Percentiles rank a stretch among this genome's conserved stretches.
Evolutionary conservation across 495 filamentous ascomycete species (phyloP).

Genomic region (Penicillium bialowiezense): DNA sequence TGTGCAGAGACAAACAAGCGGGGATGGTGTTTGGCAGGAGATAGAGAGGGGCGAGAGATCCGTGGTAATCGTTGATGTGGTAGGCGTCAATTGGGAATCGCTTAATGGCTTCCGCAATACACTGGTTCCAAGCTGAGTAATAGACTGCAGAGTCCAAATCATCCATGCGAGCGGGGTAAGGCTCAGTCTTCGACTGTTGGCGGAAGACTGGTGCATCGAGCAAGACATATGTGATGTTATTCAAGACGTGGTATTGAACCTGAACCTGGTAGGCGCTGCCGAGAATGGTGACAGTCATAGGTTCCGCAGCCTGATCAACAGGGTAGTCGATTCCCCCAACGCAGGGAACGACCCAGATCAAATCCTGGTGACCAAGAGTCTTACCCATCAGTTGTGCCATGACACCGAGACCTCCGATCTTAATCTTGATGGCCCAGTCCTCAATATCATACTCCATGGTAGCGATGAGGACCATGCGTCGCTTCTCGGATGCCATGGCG

Average conservation of each 20-base stretch:
- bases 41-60: conserved; percentile 68
- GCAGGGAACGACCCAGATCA: conserved; percentile 72
- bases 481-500: conserved; percentile 27
- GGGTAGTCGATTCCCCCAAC: conserved; percentile 69
- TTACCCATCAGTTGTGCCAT: conserved; percentile 71
- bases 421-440: conserved; percentile 70
- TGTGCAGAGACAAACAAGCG: conserved; percentile 52
- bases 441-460: conserved; percentile 76
- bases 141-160: conserved; percentile 68
- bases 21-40: conserved; percentile 59
- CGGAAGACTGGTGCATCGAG: conserved; percentile 71
- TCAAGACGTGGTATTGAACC: conserved; percentile 62
- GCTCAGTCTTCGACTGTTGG: conserved; percentile 64
- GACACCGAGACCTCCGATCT: conserved; percentile 70
- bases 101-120: conserved; percentile 61
- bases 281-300: conserved; percentile 62
- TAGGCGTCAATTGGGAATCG: conserved; percentile 67
- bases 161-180: conserved; percentile 72
- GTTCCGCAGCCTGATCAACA: conserved; percentile 54
- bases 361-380: conserved; percentile 61
- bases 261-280: conserved; percentile 61
- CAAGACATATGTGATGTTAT: conserved; percentile 71
- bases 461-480: conserved; percentile 61
- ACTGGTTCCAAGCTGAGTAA: conserved; percentile 73
- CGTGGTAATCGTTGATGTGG: conserved; percentile 82